Evolutionary conservation across 371 early-diverging fungal genomes (phyloP), one percentile per base, ranked within the genome.

Genomic region (Nematocida major): DNA sequence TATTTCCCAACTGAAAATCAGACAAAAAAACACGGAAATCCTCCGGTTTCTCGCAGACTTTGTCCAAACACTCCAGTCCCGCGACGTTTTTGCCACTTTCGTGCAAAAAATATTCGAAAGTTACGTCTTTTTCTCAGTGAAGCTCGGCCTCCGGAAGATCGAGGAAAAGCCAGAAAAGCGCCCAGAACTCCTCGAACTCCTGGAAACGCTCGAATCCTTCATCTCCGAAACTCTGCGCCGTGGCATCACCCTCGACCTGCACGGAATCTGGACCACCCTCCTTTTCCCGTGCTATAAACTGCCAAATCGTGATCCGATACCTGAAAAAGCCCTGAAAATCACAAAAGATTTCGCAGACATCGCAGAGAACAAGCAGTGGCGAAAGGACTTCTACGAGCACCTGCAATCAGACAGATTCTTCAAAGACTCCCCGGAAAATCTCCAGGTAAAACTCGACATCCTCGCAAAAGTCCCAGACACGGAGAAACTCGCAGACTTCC

Each of bases 381-480:
- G 57, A 26, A 65, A 45, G 45, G 76, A 79, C 36, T 79, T 79
- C 62, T 59, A 67, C 36, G 81, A 81, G 40, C 50, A 57, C 18
- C 42, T 79, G 20, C 57, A 54, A 22, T 54, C 40, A n/a, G 59
- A 66, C 9, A 79, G 68, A 30, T 81, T 81, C 54, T 81, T 81
- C 65, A 73, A 67, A 45, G 62, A 79, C 62, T 32, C 63, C 22
- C 26, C 57, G 20, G 40, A 66, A 42, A 81, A 81, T 39, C 49
- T 68, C 28, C 24, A 20, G 18, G 39, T 62, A n/a, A 79, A 70
- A 54, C 63, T 59, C 49, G 53, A 70, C n/a, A 65, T 81, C 24
- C 40, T 54, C 2, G n/a, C 76, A 61, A 4, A n/a, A 0, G 2
- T 61, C 26, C 28, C 63, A 32, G 79, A 81, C n/a, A 49, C 69